Evolutionary conservation across 495 filamentous ascomycete species (phyloP), one percentile per base, ranked within the genome.

Genomic region (Neurospora cerealis): DNA sequence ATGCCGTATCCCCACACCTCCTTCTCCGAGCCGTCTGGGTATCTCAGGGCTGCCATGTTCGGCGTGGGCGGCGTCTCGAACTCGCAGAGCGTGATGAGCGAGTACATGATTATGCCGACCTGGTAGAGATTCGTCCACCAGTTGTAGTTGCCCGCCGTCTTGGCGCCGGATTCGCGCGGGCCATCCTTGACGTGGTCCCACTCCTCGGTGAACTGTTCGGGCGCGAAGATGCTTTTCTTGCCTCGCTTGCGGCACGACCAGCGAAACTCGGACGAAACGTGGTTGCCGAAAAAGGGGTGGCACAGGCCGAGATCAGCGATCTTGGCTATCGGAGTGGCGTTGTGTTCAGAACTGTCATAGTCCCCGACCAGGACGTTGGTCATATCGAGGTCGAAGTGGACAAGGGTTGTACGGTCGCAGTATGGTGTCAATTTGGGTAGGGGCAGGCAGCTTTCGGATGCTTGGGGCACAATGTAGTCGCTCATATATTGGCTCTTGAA

Each of bases 201-300:
- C 72, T 76, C 75, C 37, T 76, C 70, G 32, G 73, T 60, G 40
- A 70, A 69, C 70, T 76, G 75, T 28, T 76, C 73, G 32, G 73
- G 70, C 21, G 72, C 62, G 15, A 13, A 62, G 37, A 46, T 11
- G 19, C n/a, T 6, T 3, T 3, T 5, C 42, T 75, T 75, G 32
- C 74, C 72, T 24, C 21, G 69, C 19, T 5, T 32, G 42, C 71
- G 60, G 5, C 9, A 21, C 5, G 4, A 3, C 74, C 71, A 40
- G 37, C 32, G 34, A 38, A 8, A 13, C 4, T 21, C 17, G 15
- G 8, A 0, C n/a, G 19, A 40, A 1, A 0, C 6, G 10, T 13
- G 19, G 5, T 70, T n/a, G 6, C 28, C 66, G 10, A 32, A 21
- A n/a, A 70, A 60, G 8, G 19, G 13, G 24, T 34, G 32, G 10